phyloP scores from a whole-genome alignment of 2,329 filamentous ascomycete genomes.

The Monosporascus sp. region DNA sequence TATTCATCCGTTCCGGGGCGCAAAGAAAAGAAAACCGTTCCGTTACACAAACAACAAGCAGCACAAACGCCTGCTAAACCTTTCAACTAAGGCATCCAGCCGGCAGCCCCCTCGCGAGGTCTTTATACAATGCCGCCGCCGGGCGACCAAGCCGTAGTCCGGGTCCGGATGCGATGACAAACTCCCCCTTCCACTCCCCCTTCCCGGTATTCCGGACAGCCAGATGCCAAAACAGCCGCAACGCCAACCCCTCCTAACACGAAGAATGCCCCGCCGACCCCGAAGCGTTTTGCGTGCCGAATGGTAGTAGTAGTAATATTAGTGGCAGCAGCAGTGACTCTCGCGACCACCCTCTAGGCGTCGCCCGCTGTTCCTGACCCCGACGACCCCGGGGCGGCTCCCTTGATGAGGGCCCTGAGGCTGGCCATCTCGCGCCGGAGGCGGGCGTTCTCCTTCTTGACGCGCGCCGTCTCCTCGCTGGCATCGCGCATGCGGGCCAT shows the following conservation, averaged over 20 bases:
- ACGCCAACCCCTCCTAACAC: slow-evolving; percentile 12
- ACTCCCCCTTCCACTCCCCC: too few relatives aligned
- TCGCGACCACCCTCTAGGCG: slow-evolving; percentile 21
- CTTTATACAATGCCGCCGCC: too few relatives aligned
- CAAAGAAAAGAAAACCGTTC: too few relatives aligned
- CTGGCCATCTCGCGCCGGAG: slow-evolving; percentile 79
- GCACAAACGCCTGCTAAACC: too few relatives aligned
- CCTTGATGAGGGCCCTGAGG: slow-evolving; percentile 52
- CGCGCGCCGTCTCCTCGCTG: slow-evolving; percentile 69
- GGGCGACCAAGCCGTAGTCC: too few relatives aligned
- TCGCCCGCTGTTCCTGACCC: slow-evolving; percentile 12
- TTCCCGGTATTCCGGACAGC: not conserved
- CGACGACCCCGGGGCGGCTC: slow-evolving; percentile 9
- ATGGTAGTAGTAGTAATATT: not conserved
- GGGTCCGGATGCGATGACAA: not conserved
- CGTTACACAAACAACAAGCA: too few relatives aligned
- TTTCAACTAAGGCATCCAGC: too few relatives aligned
- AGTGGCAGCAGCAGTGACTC: not conserved
- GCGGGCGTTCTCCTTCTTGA: slow-evolving; percentile 82
- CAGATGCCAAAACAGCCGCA: slow-evolving; percentile 13
- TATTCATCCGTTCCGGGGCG: not conserved
- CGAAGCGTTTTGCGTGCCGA: slow-evolving; percentile 1
- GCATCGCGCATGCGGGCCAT: slow-evolving; percentile 65
- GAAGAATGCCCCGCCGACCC: slow-evolving; percentile 10
- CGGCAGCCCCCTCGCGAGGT: too few relatives aligned